Conservation (phyloP, 305 asterid species). For the Ajuga reptans region DNA sequence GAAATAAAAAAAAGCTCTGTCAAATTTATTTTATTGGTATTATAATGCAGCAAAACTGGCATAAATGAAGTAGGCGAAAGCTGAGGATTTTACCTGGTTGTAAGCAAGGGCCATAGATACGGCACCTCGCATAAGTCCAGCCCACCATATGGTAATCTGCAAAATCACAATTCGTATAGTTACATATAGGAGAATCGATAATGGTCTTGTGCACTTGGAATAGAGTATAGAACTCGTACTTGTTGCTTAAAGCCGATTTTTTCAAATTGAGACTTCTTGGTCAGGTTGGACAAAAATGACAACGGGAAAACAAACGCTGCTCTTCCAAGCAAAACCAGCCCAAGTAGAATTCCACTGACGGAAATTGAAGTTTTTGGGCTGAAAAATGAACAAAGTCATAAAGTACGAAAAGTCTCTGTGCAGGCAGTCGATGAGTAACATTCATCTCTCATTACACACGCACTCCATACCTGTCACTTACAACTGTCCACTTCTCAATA, state of each 20-base stretch:
- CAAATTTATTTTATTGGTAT: neutral
- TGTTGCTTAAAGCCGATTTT: slow-evolving; percentile 64
- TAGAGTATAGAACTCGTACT: slow-evolving; percentile 34
- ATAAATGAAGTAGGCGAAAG: neutral
- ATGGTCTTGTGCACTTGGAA: slow-evolving; percentile 11
- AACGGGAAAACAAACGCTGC: slow-evolving; percentile 86
- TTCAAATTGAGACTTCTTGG: slow-evolving; percentile 46
- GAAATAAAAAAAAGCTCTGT: neutral
- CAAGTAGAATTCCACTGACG: slow-evolving; percentile 62
- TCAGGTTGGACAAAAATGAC: slow-evolving; percentile 64
- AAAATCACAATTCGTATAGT: slow-evolving; percentile 8
- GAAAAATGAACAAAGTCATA: slow-evolving; percentile 20
- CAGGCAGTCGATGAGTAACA: neutral
- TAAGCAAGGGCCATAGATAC: slow-evolving; percentile 73
- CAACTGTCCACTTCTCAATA: slow-evolving; percentile 56
- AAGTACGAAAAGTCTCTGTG: neutral
- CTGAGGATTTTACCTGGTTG: slow-evolving; percentile 37
- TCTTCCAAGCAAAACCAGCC: slow-evolving; percentile 62
- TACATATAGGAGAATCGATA: slow-evolving; percentile 10
- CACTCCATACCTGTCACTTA: slow-evolving; percentile 38
- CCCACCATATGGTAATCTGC: slow-evolving; percentile 64
- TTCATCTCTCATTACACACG: neutral
- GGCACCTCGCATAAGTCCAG: slow-evolving; percentile 67
- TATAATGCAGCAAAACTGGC: neutral
- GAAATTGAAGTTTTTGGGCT: slow-evolving; percentile 61